Percentiles rank a stretch among this genome's conserved stretches.
phyloP scores from a whole-genome alignment of 768 basidiomycete species.

The Boletellus emodensis region DNA sequence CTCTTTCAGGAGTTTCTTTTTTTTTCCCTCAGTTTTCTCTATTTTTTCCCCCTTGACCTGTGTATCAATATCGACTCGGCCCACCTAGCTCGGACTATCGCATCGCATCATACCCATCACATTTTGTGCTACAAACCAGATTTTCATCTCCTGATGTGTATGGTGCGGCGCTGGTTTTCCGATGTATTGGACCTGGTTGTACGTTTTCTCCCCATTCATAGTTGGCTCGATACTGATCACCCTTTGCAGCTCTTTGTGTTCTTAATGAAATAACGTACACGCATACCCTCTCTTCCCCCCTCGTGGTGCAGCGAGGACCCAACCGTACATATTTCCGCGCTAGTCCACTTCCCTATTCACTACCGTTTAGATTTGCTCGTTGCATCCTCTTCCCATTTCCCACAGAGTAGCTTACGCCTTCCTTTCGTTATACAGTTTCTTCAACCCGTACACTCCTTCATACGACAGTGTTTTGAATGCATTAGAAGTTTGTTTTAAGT shows the following conservation, averaged over 20 bases:
- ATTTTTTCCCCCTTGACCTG: background rate
- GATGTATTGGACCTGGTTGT: slow-evolving; percentile 29
- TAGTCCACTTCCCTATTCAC: slow-evolving; percentile 11
- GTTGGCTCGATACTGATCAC: slow-evolving; percentile 8
- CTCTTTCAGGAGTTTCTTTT: background rate
- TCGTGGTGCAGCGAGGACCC: slow-evolving; percentile 19
- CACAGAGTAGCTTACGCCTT: slow-evolving; percentile 20
- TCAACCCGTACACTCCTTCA: slow-evolving; percentile 27
- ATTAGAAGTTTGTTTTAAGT: slow-evolving; percentile 21
- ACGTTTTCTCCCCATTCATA: background rate
- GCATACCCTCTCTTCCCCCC: slow-evolving; percentile 20
- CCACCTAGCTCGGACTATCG: slow-evolving; percentile 28
- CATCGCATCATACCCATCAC: slow-evolving; percentile 30
- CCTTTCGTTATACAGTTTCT: slow-evolving; percentile 23
- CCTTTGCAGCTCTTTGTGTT: slow-evolving; percentile 23
- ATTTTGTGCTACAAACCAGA: slow-evolving; percentile 24
- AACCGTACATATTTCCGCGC: slow-evolving; percentile 18
- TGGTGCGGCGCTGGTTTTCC: slow-evolving; percentile 33
- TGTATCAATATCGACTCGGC: slow-evolving; percentile 35
- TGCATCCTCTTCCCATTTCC: slow-evolving; percentile 11
- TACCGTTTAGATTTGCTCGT: slow-evolving; percentile 20
- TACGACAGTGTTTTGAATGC: slow-evolving; percentile 17
- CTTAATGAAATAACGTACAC: slow-evolving; percentile 24
- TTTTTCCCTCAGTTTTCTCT: background rate
- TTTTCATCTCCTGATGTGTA: slow-evolving; percentile 22